These are phyloP conservation scores for Elsinoe australis DNA, from an alignment of 2,329 filamentous ascomycete species.

Conservation along the genomic window DNA sequence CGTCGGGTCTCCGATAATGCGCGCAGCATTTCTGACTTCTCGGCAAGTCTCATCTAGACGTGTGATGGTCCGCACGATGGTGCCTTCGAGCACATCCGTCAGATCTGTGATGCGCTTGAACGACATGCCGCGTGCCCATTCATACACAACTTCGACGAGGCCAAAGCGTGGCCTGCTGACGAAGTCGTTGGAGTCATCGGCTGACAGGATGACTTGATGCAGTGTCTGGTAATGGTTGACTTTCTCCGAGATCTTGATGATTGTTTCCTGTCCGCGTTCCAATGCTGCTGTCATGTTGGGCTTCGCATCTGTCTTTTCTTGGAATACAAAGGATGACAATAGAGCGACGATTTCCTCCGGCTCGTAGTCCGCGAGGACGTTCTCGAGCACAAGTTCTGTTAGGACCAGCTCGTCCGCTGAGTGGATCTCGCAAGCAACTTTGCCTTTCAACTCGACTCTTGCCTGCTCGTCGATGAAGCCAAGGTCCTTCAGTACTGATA, in stretches of 20 bases:
- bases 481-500: constrained; percentile 83
- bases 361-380: constrained; percentile 89
- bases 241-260: constrained; percentile 84
- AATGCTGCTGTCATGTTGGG: constrained; percentile 76
- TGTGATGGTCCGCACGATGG: constrained; percentile 91
- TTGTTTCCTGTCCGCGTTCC: constrained; percentile 73
- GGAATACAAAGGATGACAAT: constrained; percentile 91
- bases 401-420: constrained; percentile 93
- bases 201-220: constrained; percentile 83
- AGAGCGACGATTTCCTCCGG: constrained; percentile 94
- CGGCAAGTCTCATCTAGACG: constrained; percentile 90
- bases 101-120: constrained; percentile 96
- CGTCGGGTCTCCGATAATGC: constrained; percentile 88
- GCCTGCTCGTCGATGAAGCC: constrained; percentile 82
- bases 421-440: constrained; percentile 96
- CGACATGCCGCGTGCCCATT: constrained; percentile 96
- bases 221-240: constrained; percentile 83
- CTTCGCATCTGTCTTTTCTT: constrained; percentile 81
- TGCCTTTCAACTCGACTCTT: constrained; percentile 91
- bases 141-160: constrained; percentile 94
- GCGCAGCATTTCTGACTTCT: constrained; percentile 93
- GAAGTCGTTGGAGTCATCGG: constrained; percentile 89
- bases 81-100: constrained; percentile 94
- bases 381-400: constrained; percentile 92
- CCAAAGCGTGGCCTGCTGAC: constrained; percentile 81